These are phyloP conservation scores for Phaeosphaeriaceae sp. DNA, from an alignment of 2,329 filamentous ascomycete genomes.

Conservation along the genomic window DNA sequence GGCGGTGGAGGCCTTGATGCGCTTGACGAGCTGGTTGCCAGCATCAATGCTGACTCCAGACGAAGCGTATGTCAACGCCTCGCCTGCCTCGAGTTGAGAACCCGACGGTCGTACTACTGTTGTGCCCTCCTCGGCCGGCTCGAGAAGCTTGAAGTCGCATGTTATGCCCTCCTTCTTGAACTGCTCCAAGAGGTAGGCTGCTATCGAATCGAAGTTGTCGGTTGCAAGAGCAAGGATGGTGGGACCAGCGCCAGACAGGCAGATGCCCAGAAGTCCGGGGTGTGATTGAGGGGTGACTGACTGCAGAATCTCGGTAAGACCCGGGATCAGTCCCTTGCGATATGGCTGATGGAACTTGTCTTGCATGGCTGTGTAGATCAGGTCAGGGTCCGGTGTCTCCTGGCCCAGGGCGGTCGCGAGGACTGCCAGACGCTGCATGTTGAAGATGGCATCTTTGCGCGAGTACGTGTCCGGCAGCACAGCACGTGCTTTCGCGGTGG, in stretches of 20 bases:
- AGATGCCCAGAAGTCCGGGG: conserved; percentile 89
- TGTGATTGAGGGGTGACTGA: conserved; percentile 89
- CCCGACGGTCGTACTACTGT: conserved; percentile 45
- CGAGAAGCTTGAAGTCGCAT: conserved; percentile 86
- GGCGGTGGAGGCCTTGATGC: conserved; percentile 89
- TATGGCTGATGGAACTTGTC: conserved; percentile 98
- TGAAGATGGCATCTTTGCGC: conserved; percentile 89
- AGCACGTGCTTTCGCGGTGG: conserved; percentile 88
- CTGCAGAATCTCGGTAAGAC: conserved; percentile 86
- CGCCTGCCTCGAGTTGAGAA: conserved; percentile 28
- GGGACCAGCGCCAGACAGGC: conserved; percentile 91
- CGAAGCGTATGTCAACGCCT: conserved; percentile 81
- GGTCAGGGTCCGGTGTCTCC: conserved; percentile 87
- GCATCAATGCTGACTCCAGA: conserved; percentile 95
- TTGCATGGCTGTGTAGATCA: conserved; percentile 98
- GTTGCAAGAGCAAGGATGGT: conserved; percentile 95
- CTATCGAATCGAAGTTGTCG: conserved; percentile 86
- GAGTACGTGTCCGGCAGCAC: conserved; percentile 84
- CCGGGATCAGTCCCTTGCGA: conserved; percentile 88
- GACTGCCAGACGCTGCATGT: conserved; percentile 91
- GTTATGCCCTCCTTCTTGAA: conserved; percentile 77
- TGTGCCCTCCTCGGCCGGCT: conserved; percentile 78
- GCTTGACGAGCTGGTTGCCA: conserved; percentile 89
- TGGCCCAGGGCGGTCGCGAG: conserved; percentile 88
- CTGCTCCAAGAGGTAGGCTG: conserved; percentile 75